phyloP scores from a whole-genome alignment of 306 rosid genomes.

The Coriaria nepalensis region DNA sequence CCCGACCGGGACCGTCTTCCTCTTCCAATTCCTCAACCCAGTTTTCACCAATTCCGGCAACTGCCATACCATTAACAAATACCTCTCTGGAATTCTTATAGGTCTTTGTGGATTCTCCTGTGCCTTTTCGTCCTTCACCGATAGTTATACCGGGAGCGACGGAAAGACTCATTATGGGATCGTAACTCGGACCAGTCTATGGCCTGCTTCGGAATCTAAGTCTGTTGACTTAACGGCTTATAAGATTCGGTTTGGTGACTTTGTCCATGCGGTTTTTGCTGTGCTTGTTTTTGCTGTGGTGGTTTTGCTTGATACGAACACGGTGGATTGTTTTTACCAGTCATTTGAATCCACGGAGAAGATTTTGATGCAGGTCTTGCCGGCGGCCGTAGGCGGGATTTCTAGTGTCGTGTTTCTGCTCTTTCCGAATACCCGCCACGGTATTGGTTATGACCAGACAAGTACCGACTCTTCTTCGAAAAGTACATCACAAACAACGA shows the following conservation, averaged over 20 bases:
- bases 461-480: slow-evolving; percentile 15
- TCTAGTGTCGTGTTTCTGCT: slow-evolving; percentile 34
- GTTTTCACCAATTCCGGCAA: slow-evolving; percentile 50
- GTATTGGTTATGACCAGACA: slow-evolving; percentile 53
- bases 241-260: slow-evolving; percentile 47
- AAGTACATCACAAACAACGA: neutral
- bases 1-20: slow-evolving; percentile 66
- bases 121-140: slow-evolving; percentile 60
- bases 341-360: slow-evolving; percentile 23
- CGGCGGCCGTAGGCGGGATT: slow-evolving; percentile 46
- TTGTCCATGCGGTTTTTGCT: slow-evolving; percentile 45
- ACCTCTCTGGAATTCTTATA: slow-evolving; percentile 29
- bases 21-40: slow-evolving; percentile 65
- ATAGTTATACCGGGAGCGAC: slow-evolving; percentile 52
- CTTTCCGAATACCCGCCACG: slow-evolving; percentile 63
- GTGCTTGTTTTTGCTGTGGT: slow-evolving; percentile 41
- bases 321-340: slow-evolving; percentile 47
- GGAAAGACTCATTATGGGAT: slow-evolving; percentile 41
- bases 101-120: slow-evolving; percentile 40
- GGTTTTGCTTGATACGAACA: slow-evolving; percentile 41
- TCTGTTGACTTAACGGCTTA: slow-evolving; percentile 24
- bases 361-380: slow-evolving; percentile 39
- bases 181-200: slow-evolving; percentile 40
- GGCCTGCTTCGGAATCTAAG: slow-evolving; percentile 44
- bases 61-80: slow-evolving; percentile 41